phyloP scores from a whole-genome alignment of 768 basidiomycete genomes.

The Sutorius australiensis region DNA sequence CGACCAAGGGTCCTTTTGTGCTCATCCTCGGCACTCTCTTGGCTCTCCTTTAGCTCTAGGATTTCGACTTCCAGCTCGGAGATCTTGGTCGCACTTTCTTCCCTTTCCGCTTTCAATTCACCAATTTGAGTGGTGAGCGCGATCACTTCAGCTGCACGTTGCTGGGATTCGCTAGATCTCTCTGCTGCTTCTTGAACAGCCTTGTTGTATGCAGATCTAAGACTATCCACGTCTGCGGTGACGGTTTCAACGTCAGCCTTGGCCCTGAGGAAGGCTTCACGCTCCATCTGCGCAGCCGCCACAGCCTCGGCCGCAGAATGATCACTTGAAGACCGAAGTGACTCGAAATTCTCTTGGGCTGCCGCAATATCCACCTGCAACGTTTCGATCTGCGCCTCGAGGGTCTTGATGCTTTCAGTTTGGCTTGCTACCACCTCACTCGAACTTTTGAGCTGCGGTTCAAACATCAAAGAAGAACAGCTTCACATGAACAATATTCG shows the following conservation, averaged over 20 bases:
- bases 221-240: constrained; percentile 45
- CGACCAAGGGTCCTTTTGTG: constrained; percentile 42
- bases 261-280: constrained; percentile 59
- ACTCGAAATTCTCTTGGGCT: constrained; percentile 51
- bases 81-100: constrained; percentile 65
- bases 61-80: constrained; percentile 83
- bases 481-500: constrained; percentile 10
- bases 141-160: constrained; percentile 40
- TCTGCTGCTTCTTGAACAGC: constrained; percentile 46
- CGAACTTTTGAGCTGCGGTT: constrained; percentile 48
- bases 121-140: constrained; percentile 47
- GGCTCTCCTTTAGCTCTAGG: constrained; percentile 68
- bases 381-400: constrained; percentile 48
- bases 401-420: constrained; percentile 41
- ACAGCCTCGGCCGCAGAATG: constrained; percentile 41
- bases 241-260: constrained; percentile 58
- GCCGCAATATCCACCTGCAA: constrained; percentile 49
- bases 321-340: constrained; percentile 44
- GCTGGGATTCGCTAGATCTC: constrained; percentile 46
- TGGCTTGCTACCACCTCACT: constrained; percentile 41
- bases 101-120: constrained; percentile 59
- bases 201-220: constrained; percentile 48
- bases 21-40: constrained; percentile 62
- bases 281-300: constrained; percentile 56
- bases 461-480: constrained; percentile 1